Percentiles rank a stretch among this genome's conserved stretches.
phyloP scores from a whole-genome alignment of 2,329 filamentous ascomycete species.

The Diaporthe citrichinensis region DNA sequence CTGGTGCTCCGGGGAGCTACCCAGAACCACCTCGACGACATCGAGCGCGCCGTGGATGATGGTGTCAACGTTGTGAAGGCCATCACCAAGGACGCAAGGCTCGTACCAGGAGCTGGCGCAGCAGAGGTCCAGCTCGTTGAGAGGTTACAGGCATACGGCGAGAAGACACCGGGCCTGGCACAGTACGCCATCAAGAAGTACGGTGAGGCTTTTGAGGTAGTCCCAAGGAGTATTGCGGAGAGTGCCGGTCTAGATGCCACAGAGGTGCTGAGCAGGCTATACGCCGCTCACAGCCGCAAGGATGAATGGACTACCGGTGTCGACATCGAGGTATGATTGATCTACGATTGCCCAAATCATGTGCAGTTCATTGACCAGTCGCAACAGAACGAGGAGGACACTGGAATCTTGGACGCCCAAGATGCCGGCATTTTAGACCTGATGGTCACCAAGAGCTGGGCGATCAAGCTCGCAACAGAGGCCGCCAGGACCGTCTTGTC shows the following conservation, averaged over 20 bases:
- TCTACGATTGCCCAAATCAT: neutral
- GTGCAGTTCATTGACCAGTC: slow-evolving; percentile 45
- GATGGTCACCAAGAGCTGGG: slow-evolving; percentile 93
- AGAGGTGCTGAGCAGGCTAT: slow-evolving; percentile 92
- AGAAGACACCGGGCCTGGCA: slow-evolving; percentile 91
- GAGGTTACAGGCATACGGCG: slow-evolving; percentile 89
- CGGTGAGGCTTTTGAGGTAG: slow-evolving; percentile 96
- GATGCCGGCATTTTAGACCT: slow-evolving; percentile 93
- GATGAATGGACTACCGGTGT: slow-evolving; percentile 93
- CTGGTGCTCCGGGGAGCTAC: slow-evolving; percentile 95
- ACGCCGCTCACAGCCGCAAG: slow-evolving; percentile 91
- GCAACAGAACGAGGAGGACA: slow-evolving; percentile 78
- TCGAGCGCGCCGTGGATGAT: slow-evolving; percentile 97
- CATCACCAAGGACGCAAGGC: slow-evolving; percentile 90
- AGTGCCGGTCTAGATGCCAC: slow-evolving; percentile 96
- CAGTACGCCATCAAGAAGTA: slow-evolving; percentile 99
- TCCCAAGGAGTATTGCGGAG: slow-evolving; percentile 93
- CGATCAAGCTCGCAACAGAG: slow-evolving; percentile 96
- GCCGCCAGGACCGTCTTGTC: slow-evolving; percentile 93
- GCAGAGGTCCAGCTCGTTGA: slow-evolving; percentile 95
- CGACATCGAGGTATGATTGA: slow-evolving; percentile 80
- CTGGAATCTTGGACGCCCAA: slow-evolving; percentile 87
- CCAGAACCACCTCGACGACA: slow-evolving; percentile 97
- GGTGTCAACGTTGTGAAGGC: slow-evolving; percentile 99
- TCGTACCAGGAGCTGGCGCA: slow-evolving; percentile 94